These are phyloP conservation scores for Fusarium papillatum DNA, from an alignment of 2,329 filamentous ascomycete genomes.

Conservation along the genomic window DNA sequence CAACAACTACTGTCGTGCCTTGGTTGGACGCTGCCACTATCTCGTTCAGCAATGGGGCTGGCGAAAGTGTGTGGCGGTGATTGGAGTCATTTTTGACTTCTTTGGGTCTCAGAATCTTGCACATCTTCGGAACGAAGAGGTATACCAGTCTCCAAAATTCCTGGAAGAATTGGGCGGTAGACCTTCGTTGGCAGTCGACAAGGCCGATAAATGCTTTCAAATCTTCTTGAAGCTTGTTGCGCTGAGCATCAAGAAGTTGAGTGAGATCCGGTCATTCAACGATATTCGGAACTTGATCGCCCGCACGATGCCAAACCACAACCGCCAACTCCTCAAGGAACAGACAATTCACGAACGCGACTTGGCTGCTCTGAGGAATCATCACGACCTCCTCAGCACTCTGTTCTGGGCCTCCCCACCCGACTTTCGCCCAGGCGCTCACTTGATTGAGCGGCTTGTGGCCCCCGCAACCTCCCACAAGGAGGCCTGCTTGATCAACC, in stretches of 20 bases:
- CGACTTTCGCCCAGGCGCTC: conserved; percentile 65
- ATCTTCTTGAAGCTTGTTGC: conserved; percentile 76
- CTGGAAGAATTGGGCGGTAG: conserved; percentile 65
- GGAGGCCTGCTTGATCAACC: conserved; percentile 74
- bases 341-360: conserved; percentile 71
- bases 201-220: conserved; percentile 75
- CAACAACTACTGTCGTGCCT: conserved; percentile 73
- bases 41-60: conserved; percentile 77
- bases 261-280: conserved; percentile 61
- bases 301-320: conserved; percentile 75
- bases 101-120: conserved; percentile 73
- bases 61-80: conserved; percentile 68
- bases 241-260: conserved; percentile 66
- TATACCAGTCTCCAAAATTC: conserved; percentile 71
- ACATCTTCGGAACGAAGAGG: conserved; percentile 75
- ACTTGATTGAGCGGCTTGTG: conserved; percentile 72
- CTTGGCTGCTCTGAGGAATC: conserved; percentile 74
- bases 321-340: conserved; percentile 74
- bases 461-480: conserved; percentile 72
- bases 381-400: conserved; percentile 77
- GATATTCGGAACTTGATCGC: conserved; percentile 73
- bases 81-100: conserved; percentile 76
- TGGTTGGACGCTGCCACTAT: conserved; percentile 73
- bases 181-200: conserved; percentile 63
- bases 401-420: conserved; percentile 74